Conservation (phyloP, 805 yeast genomes). For the Yarrowia sp. region DNA sequence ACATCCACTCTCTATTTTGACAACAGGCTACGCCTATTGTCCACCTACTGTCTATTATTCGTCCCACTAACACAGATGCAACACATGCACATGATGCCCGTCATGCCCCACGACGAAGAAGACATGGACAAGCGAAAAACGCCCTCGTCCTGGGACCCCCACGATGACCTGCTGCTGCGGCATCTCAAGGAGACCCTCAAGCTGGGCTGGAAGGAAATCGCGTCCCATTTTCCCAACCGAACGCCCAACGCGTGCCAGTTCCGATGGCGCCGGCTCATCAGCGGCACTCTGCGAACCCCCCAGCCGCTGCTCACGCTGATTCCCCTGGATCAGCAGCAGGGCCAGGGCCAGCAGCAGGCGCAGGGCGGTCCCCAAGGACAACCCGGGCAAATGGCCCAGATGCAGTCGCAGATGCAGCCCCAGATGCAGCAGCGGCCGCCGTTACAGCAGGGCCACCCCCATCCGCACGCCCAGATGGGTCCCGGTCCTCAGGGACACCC, state of each 20-base stretch:
- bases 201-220: constrained; percentile 89
- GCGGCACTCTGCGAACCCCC: constrained; percentile 52
- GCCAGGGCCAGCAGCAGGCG: constrained; percentile 12
- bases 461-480: neutral
- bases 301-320: constrained; percentile 35
- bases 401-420: neutral
- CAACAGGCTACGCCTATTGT: no score
- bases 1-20: no score
- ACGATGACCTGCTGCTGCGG: constrained; percentile 73
- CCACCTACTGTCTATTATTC: no score
- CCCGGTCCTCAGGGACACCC: constrained; percentile 32
- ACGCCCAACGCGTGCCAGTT: constrained; percentile 91
- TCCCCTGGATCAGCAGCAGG: constrained; percentile 34
- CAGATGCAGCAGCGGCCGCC: constrained; percentile 38
- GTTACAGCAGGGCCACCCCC: constrained; percentile 32
- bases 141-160: constrained; percentile 78
- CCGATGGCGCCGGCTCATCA: constrained; percentile 78
- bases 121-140: constrained; percentile 44
- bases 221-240: constrained; percentile 76
- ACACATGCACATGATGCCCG: constrained; percentile 38
- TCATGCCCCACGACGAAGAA: constrained; percentile 32
- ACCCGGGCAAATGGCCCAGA: constrained; percentile 40
- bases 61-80: constrained; percentile 29
- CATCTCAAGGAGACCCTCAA: constrained; percentile 82
- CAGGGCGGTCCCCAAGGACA: constrained; percentile 20